Percentiles rank a stretch among this genome's conserved stretches.
phyloP scores from a whole-genome alignment of 2,329 filamentous ascomycete genomes.

The Chrysosporium keratinophilum region DNA sequence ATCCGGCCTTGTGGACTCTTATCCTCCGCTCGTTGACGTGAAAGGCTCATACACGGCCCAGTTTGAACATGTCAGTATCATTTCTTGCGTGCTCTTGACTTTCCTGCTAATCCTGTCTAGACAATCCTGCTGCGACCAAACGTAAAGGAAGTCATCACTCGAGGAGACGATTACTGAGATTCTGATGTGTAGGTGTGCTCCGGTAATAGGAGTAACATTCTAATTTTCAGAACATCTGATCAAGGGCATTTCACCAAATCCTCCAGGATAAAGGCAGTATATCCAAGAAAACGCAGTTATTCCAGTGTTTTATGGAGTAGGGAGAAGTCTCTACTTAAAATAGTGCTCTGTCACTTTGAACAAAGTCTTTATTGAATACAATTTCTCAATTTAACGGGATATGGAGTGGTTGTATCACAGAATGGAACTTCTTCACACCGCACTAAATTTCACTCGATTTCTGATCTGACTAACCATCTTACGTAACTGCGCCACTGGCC shows the following conservation, averaged over 20 bases:
- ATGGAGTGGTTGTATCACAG: no score
- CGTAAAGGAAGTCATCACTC: slow-evolving; percentile 78
- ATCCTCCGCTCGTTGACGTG: slow-evolving; percentile 79
- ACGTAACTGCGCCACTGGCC: slow-evolving; percentile 8
- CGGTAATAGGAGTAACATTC: slow-evolving; percentile 10
- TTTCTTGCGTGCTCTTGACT: neutral
- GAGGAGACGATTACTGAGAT: slow-evolving; percentile 69
- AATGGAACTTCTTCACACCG: no score
- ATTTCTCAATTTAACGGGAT: no score
- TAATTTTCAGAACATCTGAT: neutral
- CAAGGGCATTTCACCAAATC: neutral
- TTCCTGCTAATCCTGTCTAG: slow-evolving; percentile 31
- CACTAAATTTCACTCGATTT: neutral
- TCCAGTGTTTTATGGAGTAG: neutral
- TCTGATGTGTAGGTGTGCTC: neutral
- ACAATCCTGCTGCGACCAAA: slow-evolving; percentile 67
- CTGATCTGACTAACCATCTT: neutral
- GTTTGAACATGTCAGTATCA: slow-evolving; percentile 71
- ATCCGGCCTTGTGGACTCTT: slow-evolving; percentile 76
- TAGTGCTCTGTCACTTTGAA: no score
- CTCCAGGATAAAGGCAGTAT: neutral
- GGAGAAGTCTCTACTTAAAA: neutral
- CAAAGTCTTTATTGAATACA: no score
- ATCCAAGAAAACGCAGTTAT: neutral
- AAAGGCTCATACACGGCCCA: slow-evolving; percentile 94